A percentile compares a stretch with the other conserved stretches of the same genome.
Evolutionary conservation across 139 green algal species (phyloP).

Genomic region (Micromonas commoda): DNA sequence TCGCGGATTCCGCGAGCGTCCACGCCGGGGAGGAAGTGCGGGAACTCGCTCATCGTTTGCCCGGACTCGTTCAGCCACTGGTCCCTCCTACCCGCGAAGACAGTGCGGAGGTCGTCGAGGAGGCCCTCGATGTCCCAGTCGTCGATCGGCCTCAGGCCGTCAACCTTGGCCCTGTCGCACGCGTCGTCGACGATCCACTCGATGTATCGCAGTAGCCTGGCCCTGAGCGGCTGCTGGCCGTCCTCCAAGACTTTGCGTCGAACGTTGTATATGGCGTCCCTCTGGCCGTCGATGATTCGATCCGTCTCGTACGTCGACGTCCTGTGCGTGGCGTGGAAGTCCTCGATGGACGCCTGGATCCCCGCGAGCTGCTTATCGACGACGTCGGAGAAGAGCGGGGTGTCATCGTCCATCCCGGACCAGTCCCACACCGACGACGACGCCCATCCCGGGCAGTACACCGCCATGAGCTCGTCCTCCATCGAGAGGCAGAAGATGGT

Average conservation of each 20-base stretch:
- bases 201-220: slow-evolving; percentile 8
- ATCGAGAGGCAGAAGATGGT: slow-evolving; percentile 91
- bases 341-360: slow-evolving; percentile 11
- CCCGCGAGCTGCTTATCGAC: slow-evolving; percentile 3
- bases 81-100: not conserved
- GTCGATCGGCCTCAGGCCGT: not conserved
- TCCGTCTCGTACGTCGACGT: slow-evolving; percentile 6
- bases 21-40: slow-evolving; percentile 13
- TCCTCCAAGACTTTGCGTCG: not conserved
- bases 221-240: not conserved
- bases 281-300: not conserved
- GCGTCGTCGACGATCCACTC: slow-evolving; percentile 9
- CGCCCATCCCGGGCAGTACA: slow-evolving; percentile 12
- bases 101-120: not conserved
- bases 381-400: not conserved
- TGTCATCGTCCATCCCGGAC: not conserved
- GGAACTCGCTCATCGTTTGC: not conserved
- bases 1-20: not conserved
- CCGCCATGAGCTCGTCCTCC: slow-evolving; percentile 80
- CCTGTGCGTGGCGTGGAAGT: not conserved
- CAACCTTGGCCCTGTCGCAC: not conserved
- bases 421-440: not conserved
- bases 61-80: not conserved
- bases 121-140: not conserved
- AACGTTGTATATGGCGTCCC: slow-evolving; percentile 14